Evolutionary conservation across 352 stramenopile genomes (phyloP).

Genomic region (Pythium coloratum): DNA sequence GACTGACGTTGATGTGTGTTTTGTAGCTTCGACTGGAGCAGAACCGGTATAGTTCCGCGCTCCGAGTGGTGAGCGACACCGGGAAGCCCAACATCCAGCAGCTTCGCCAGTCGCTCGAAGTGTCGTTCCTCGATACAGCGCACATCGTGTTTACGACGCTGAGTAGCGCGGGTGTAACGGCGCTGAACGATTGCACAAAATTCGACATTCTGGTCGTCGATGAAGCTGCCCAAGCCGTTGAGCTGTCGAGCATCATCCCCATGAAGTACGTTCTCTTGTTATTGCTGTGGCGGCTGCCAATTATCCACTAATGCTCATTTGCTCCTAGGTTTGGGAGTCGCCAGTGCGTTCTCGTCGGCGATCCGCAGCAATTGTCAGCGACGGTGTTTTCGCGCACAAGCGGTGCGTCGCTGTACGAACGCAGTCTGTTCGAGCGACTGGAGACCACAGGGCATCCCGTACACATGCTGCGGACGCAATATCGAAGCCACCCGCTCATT

Average conservation of each 20-base stretch:
- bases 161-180: conserved; percentile 83
- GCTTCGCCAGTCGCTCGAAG: conserved; percentile 78
- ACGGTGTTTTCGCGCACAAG: conserved; percentile 91
- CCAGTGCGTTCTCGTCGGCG: conserved; percentile 91
- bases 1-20: background rate
- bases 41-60: conserved; percentile 80
- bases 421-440: conserved; percentile 92
- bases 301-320: background rate
- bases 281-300: background rate
- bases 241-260: conserved; percentile 86
- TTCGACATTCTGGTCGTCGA: conserved; percentile 88
- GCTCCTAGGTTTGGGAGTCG: conserved; percentile 78
- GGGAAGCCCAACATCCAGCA: conserved; percentile 57
- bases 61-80: conserved; percentile 61
- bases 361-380: conserved; percentile 92
- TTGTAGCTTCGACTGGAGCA: conserved; percentile 73
- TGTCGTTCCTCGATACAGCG: conserved; percentile 87
- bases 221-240: conserved; percentile 85
- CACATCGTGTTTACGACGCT: conserved; percentile 94
- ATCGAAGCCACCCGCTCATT: conserved; percentile 83
- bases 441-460: conserved; percentile 87
- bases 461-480: conserved; percentile 89
- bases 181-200: conserved; percentile 69
- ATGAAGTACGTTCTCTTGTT: conserved; percentile 73
- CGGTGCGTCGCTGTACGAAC: conserved; percentile 85